Conservation (phyloP, 441 rosid genomes). For the Bruguiera hainesii region DNA sequence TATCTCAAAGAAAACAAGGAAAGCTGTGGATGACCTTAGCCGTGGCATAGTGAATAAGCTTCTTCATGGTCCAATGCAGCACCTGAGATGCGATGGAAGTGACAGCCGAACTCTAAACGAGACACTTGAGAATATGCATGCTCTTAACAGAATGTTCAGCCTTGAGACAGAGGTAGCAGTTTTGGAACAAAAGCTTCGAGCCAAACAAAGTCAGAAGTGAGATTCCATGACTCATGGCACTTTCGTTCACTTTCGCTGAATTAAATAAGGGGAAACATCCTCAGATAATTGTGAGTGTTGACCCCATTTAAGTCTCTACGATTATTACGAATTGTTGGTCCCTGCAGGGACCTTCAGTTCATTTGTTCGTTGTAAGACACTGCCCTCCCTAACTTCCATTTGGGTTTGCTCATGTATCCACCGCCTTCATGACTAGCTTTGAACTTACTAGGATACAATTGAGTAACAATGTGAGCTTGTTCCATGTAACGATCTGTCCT, state of each 20-base stretch:
- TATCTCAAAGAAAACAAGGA: conserved; percentile 71
- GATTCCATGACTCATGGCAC: conserved; percentile 9
- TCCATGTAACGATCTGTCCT: conserved; percentile 13
- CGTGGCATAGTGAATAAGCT: conserved; percentile 83
- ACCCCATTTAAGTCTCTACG: conserved; percentile 19
- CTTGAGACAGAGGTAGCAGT: conserved; percentile 74
- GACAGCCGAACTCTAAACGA: conserved; percentile 69
- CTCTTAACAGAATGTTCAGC: conserved; percentile 86
- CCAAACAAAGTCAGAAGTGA: conserved; percentile 65
- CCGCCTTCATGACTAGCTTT: conserved; percentile 8
- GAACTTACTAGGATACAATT: conserved; percentile 22
- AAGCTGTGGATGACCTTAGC: conserved; percentile 80
- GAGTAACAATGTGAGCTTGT: conserved; percentile 24
- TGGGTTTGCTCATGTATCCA: background rate
- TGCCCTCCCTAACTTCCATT: conserved; percentile 19
- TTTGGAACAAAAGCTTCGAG: conserved; percentile 77
- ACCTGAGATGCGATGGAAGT: conserved; percentile 80
- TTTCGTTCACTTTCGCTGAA: conserved; percentile 16
- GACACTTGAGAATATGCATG: conserved; percentile 94
- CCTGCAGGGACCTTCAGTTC: conserved; percentile 25
- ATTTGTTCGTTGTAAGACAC: conserved; percentile 25
- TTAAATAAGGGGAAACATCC: conserved; percentile 35
- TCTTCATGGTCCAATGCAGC: conserved; percentile 98
- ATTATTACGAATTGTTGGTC: conserved; percentile 12
- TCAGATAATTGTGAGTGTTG: conserved; percentile 16